These are phyloP conservation scores for Harringtonia aguacate DNA, from an alignment of 2,329 filamentous ascomycete genomes.

Conservation along the genomic window DNA sequence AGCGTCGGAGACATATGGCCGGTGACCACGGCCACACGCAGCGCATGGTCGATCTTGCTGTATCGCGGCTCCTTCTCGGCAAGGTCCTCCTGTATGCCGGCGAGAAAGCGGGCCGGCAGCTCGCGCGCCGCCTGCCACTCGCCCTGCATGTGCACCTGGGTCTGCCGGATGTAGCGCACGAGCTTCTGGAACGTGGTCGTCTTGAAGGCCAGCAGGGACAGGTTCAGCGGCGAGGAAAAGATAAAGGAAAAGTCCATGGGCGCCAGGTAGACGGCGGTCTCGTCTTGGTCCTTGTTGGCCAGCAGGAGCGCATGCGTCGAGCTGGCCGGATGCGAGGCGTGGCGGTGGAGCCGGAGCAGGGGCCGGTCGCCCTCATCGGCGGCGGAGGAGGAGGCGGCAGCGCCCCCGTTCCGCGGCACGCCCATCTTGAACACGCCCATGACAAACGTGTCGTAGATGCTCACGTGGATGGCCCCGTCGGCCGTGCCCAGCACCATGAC, in stretches of 20 bases:
- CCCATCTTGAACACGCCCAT: slow-evolving; percentile 55
- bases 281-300: slow-evolving; percentile 21
- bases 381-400: slow-evolving; percentile 5
- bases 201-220: slow-evolving; percentile 77
- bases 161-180: slow-evolving; percentile 73
- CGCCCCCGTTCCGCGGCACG: slow-evolving; percentile 14
- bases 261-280: slow-evolving; percentile 46
- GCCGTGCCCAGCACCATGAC: slow-evolving; percentile 66
- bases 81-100: slow-evolving; percentile 66
- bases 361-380: slow-evolving; percentile 11
- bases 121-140: slow-evolving; percentile 81
- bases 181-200: slow-evolving; percentile 81
- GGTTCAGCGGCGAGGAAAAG: slow-evolving; percentile 63
- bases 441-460: slow-evolving; percentile 77
- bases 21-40: slow-evolving; percentile 78
- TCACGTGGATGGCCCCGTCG: slow-evolving; percentile 62
- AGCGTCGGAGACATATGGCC: slow-evolving; percentile 67
- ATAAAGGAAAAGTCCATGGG: slow-evolving; percentile 80
- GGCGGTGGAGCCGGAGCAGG: slow-evolving; percentile 28
- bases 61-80: slow-evolving; percentile 44
- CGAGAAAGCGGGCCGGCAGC: slow-evolving; percentile 66
- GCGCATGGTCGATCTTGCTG: slow-evolving; percentile 55
- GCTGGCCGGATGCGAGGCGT: slow-evolving; percentile 61
- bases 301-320: slow-evolving; percentile 70
- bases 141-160: slow-evolving; percentile 64